Evolutionary conservation across 2,329 filamentous ascomycete genomes (phyloP).

Genomic region (Septoria petroselini): DNA sequence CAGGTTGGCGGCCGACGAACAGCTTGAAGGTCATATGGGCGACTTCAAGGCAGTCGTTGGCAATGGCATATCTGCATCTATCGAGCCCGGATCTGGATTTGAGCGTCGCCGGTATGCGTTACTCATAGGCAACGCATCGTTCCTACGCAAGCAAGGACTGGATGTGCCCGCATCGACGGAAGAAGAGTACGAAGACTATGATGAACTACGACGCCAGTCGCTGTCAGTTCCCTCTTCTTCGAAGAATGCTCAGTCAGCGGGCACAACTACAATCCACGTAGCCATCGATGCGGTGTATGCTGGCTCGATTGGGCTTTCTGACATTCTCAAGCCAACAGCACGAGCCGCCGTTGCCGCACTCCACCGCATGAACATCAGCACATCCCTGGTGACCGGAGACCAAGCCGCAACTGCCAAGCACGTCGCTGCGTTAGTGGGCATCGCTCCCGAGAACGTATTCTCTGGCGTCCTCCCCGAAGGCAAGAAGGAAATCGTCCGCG

Average conservation of each 20-base stretch:
- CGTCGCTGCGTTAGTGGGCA: conserved; percentile 79
- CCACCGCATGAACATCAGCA: conserved; percentile 77
- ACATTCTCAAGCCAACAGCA: conserved; percentile 87
- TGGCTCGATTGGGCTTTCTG: conserved; percentile 78
- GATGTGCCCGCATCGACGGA: conserved; percentile 54
- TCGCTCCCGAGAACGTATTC: conserved; percentile 70
- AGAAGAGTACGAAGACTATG: conserved; percentile 52
- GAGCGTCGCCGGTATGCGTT: conserved; percentile 71
- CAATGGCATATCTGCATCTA: conserved; percentile 75
- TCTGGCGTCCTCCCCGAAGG: conserved; percentile 87
- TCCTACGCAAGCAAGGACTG: conserved; percentile 69
- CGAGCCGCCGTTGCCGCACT: conserved; percentile 77
- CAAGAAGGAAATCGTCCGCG: conserved; percentile 80
- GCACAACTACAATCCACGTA: conserved; percentile 87
- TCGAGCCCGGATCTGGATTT: conserved; percentile 70
- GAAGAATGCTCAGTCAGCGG: conserved; percentile 52
- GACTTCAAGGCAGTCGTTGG: conserved; percentile 83
- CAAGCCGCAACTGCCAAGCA: conserved; percentile 78
- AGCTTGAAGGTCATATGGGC: conserved; percentile 77
- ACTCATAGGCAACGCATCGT: conserved; percentile 78
- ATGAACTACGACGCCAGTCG: conserved; percentile 24
- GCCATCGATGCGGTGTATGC: conserved; percentile 79
- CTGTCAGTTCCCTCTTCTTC: conserved; percentile 35
- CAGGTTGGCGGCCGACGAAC: conserved; percentile 65
- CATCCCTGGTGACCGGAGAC: conserved; percentile 91